Evolutionary conservation across 805 yeast genomes (phyloP), one percentile per base, ranked within the genome.

Genomic region (Saturnispora sekii): DNA sequence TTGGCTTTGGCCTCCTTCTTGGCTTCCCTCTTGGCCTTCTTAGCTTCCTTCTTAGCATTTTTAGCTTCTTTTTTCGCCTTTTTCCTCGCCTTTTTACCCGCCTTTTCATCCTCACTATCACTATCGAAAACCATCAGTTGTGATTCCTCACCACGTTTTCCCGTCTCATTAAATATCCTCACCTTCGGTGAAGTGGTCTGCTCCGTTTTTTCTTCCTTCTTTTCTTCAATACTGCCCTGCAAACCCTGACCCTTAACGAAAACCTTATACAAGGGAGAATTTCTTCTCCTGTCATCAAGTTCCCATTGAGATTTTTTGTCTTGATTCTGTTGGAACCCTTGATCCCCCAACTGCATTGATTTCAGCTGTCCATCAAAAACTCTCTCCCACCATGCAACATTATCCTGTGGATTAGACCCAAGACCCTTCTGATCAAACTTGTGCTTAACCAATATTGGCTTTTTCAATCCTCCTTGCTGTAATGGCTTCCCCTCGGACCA

Each of bases 381-480:
- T 51, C 85, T 73, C 53, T 90, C 98, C 98, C 98, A 90, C 98
- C 98, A 90, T 38, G 86, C 82, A 51, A 85, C 95, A 12, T 80
- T 75, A 52, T 86, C 93, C 42, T 78, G 81, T 39, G 69, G 66
- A 21, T 76, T 79, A 58, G 83, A 81, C 0, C 98, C 98, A 21
- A 90, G 70, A 9, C 98, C 98, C 58, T 87, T 88, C 47, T 79
- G 80, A 58, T 90, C 96, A 53, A 79, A 81, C 64, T 93, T 88
- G 58, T 90, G 97, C 52, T 82, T 83, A 45, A 93, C 96, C 49
- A 90, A 63, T 35, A 90, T 78, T 0, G 98, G 97, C 53, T 79
- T 85, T 54, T 73, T 78, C 43, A 90, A 62, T 0, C 96, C 94
- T 3, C 95, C 96, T 38, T 72, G 62, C 50, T 72, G 77, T 32